phyloP scores from a whole-genome alignment of 2,329 filamentous ascomycete species.

The Aureobasidium sp. region DNA sequence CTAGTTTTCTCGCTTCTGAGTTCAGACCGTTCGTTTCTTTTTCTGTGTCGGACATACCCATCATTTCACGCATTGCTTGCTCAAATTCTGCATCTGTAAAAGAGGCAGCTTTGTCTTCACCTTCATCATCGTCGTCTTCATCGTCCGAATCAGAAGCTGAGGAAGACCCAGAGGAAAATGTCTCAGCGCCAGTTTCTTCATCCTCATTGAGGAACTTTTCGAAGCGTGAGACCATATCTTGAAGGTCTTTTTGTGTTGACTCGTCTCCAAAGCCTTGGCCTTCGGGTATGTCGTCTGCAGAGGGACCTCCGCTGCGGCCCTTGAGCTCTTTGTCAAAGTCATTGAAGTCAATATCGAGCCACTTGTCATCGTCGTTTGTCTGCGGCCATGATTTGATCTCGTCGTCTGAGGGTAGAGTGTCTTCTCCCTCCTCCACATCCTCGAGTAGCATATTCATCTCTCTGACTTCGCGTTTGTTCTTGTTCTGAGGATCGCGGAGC shows the following conservation, averaged over 20 bases:
- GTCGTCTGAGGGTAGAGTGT: conserved; percentile 60
- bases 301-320: conserved; percentile 38
- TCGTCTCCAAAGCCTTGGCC: conserved; percentile 52
- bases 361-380: conserved; percentile 75
- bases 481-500: conserved; percentile 58
- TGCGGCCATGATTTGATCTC: conserved; percentile 68
- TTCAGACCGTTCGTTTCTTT: conserved; percentile 28
- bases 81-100: conserved; percentile 83
- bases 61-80: conserved; percentile 86
- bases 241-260: conserved; percentile 65
- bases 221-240: conserved; percentile 90
- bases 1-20: conserved; percentile 31
- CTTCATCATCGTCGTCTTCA: conserved; percentile 30
- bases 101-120: conserved; percentile 67
- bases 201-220: conserved; percentile 81
- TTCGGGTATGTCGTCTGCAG: conserved; percentile 19
- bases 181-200: conserved; percentile 63
- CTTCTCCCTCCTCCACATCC: conserved; percentile 67
- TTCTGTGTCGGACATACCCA: conserved; percentile 55
- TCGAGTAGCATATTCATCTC: conserved; percentile 72
- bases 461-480: conserved; percentile 60
- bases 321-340: conserved; percentile 79
- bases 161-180: conserved; percentile 40
- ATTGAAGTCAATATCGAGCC: conserved; percentile 85
- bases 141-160: conserved; percentile 23